These are phyloP conservation scores for Candida anglica DNA, from an alignment of 805 yeast genomes.

Conservation along the genomic window DNA sequence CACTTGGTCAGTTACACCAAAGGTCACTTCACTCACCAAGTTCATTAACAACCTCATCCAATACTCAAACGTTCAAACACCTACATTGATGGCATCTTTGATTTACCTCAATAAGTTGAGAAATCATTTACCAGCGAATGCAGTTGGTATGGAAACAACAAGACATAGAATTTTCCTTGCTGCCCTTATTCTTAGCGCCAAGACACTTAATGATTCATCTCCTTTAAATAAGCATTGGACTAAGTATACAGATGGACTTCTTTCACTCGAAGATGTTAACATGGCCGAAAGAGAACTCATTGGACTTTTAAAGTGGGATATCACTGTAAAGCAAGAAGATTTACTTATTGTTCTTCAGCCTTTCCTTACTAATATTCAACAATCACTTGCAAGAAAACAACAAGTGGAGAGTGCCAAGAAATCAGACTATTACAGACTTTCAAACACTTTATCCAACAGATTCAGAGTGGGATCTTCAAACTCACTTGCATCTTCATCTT, in stretches of 20 bases:
- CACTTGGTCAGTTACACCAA: constrained; percentile 20
- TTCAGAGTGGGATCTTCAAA: constrained; percentile 5
- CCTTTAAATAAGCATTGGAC: constrained; percentile 98
- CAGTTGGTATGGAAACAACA: constrained; percentile 89
- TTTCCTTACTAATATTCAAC: constrained; percentile 72
- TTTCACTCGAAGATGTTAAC: constrained; percentile 75
- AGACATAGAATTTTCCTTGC: constrained; percentile 91
- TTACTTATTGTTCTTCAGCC: constrained; percentile 66
- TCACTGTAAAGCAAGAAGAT: constrained; percentile 67
- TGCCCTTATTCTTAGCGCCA: constrained; percentile 86
- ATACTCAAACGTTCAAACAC: constrained; percentile 89
- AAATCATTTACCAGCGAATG: constrained; percentile 75
- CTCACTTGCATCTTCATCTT: constrained; percentile 9
- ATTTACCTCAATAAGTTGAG: constrained; percentile 79
- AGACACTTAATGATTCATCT: constrained; percentile 86
- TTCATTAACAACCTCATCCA: constrained; percentile 73
- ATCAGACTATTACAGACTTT: constrained; percentile 27
- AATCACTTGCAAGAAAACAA: constrained; percentile 29
- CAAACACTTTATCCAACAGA: constrained; percentile 14
- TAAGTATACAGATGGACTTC: constrained; percentile 81
- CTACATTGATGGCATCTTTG: constrained; percentile 89
- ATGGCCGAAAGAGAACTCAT: constrained; percentile 88
- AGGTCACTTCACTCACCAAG: constrained; percentile 34
- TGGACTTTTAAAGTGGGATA: constrained; percentile 79
- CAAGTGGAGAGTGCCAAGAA: constrained; percentile 23